These are phyloP conservation scores for Melaleuca alternifolia DNA, from an alignment of 345 rosid genomes.

Conservation along the genomic window DNA sequence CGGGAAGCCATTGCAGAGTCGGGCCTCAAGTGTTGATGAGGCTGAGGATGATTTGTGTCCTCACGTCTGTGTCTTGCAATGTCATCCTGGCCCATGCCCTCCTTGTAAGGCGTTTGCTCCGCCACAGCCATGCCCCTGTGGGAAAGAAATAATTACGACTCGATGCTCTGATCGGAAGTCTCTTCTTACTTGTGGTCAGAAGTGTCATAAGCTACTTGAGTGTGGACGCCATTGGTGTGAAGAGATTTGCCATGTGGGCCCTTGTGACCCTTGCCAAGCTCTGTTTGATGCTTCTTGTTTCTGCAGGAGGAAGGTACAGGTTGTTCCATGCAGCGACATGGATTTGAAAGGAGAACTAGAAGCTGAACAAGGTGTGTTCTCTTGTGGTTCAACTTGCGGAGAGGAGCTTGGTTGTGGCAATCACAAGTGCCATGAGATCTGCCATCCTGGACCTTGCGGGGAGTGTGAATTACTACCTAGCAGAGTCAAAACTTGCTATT, in stretches of 20 bases:
- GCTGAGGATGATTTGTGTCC: conserved; percentile 64
- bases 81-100: conserved; percentile 98
- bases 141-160: conserved; percentile 63
- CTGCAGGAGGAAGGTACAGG: conserved; percentile 69
- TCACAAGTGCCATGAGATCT: conserved; percentile 52
- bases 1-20: conserved; percentile 76
- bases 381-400: conserved; percentile 57
- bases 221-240: conserved; percentile 77
- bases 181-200: conserved; percentile 67
- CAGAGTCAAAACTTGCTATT: conserved; percentile 56
- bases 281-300: conserved; percentile 64
- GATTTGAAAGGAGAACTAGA: conserved; percentile 66
- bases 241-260: conserved; percentile 65
- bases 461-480: conserved; percentile 61
- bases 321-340: conserved; percentile 70
- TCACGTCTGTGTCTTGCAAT: conserved; percentile 88
- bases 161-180: conserved; percentile 78
- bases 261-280: conserved; percentile 69
- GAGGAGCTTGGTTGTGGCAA: conserved; percentile 58
- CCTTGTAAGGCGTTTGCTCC: conserved; percentile 95
- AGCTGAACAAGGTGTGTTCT: conserved; percentile 67
- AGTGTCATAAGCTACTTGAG: conserved; percentile 59
- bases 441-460: conserved; percentile 89
- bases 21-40: conserved; percentile 8
- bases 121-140: conserved; percentile 70